A percentile compares a stretch with the other conserved stretches of the same genome.
phyloP scores from a whole-genome alignment of 164 flowering plant genomes.

The Taxillus chinensis region DNA sequence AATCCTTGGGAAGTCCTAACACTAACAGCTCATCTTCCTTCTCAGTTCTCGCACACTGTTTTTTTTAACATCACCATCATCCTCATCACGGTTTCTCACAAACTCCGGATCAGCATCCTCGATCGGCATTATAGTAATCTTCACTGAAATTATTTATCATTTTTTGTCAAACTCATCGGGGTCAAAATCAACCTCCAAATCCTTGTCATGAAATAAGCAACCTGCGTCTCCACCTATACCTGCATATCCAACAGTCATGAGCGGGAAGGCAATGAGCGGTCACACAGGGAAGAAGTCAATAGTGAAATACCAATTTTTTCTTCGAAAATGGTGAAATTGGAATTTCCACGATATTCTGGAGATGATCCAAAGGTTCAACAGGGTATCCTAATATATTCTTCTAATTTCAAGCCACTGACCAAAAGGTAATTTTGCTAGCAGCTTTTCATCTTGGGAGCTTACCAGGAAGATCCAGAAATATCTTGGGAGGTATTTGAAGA shows the following conservation, averaged over 20 bases:
- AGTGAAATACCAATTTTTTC: too few relatives aligned
- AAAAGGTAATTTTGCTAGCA: too few relatives aligned
- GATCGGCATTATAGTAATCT: conserved; percentile 46
- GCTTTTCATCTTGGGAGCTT: too few relatives aligned
- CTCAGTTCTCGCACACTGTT: conserved; percentile 78
- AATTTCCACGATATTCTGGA: too few relatives aligned
- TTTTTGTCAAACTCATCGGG: conserved; percentile 75
- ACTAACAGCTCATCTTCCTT: conserved; percentile 86
- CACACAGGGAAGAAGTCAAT: too few relatives aligned
- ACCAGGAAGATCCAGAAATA: too few relatives aligned
- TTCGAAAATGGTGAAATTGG: too few relatives aligned
- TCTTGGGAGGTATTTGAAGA: too few relatives aligned
- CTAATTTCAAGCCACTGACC: too few relatives aligned
- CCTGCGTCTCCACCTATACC: conserved; percentile 41
- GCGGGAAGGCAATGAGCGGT: too few relatives aligned
- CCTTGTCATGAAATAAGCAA: conserved; percentile 29
- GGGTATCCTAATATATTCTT: too few relatives aligned
- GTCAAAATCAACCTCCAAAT: conserved; percentile 81
- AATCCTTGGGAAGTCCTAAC: conserved; percentile 69
- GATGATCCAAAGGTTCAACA: too few relatives aligned
- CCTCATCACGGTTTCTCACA: conserved; percentile 44
- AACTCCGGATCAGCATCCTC: conserved; percentile 60
- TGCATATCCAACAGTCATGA: conserved; percentile 14
- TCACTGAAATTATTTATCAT: conserved; percentile 61
- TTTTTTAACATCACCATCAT: conserved; percentile 42